Conservation (phyloP, 306 rosid genomes). For the Delonix regia region DNA sequence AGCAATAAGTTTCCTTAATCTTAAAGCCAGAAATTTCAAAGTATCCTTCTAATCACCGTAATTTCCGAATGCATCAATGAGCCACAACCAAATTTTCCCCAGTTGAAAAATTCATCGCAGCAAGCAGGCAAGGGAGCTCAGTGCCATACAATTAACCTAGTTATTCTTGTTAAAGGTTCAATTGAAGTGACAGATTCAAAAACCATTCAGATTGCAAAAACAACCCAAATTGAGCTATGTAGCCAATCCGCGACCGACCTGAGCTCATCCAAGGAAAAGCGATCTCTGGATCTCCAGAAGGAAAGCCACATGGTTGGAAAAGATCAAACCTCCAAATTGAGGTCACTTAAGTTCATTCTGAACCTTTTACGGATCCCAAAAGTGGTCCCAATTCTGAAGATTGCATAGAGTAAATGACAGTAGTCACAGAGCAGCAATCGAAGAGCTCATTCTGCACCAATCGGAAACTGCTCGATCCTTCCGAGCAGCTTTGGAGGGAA, state of each 20-base stretch:
- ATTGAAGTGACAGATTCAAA: background rate
- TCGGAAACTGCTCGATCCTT: slow-evolving; percentile 47
- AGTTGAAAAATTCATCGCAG: background rate
- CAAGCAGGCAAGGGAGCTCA: background rate
- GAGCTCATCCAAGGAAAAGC: slow-evolving; percentile 86
- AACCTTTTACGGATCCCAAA: background rate
- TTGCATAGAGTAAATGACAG: background rate
- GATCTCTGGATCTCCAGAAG: slow-evolving; percentile 89
- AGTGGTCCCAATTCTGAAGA: background rate
- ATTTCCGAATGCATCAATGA: background rate
- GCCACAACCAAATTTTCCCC: background rate
- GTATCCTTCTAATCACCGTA: background rate
- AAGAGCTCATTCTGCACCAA: slow-evolving; percentile 35
- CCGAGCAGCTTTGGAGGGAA: slow-evolving; percentile 46
- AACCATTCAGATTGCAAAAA: background rate
- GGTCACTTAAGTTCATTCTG: slow-evolving; percentile 25
- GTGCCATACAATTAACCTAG: background rate
- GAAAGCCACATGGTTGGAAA: slow-evolving; percentile 81
- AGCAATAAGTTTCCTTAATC: background rate
- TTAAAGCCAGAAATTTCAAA: background rate
- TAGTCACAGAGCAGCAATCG: background rate
- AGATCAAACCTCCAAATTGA: slow-evolving; percentile 45
- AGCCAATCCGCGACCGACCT: slow-evolving; percentile 49
- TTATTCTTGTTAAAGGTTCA: background rate
- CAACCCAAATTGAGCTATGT: background rate